These are phyloP conservation scores for Aspergillus awamori DNA, from an alignment of 2,329 filamentous ascomycete genomes.

Conservation along the genomic window DNA sequence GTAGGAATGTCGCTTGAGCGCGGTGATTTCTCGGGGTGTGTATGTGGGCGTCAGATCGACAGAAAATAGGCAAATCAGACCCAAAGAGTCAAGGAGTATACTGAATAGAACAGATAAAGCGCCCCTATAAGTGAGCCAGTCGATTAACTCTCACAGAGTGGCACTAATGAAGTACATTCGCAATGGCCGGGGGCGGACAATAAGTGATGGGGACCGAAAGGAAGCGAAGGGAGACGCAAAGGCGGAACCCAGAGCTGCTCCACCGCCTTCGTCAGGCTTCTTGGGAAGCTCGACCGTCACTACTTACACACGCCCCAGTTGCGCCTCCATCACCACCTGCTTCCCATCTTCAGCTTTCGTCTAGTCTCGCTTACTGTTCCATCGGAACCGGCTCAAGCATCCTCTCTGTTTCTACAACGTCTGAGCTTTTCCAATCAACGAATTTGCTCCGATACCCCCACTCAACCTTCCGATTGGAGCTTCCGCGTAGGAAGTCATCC, in stretches of 20 bases:
- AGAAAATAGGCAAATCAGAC: background rate
- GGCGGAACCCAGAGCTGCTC: conserved; percentile 23
- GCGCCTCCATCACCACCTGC: conserved; percentile 8
- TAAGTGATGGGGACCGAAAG: conserved; percentile 17
- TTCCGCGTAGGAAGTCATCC: conserved; percentile 37
- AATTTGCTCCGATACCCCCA: background rate
- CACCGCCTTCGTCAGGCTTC: conserved; percentile 41
- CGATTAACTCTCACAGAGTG: conserved; percentile 12
- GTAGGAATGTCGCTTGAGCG: conserved; percentile 8
- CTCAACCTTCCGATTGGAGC: conserved; percentile 25
- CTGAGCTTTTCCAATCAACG: background rate
- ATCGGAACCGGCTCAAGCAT: background rate
- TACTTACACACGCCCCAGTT: conserved; percentile 13
- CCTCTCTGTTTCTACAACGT: background rate
- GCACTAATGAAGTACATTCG: conserved; percentile 15
- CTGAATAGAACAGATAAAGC: background rate
- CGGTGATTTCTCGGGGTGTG: conserved; percentile 23
- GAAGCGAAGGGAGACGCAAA: conserved; percentile 30
- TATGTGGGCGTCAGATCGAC: conserved; percentile 1
- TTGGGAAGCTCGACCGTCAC: conserved; percentile 22
- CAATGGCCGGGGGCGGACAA: conserved; percentile 18
- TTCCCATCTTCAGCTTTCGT: conserved; percentile 5
- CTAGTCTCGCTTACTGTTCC: background rate
- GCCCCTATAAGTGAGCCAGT: background rate
- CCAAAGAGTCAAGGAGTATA: background rate